Percentiles rank a stretch among this genome's conserved stretches.
Evolutionary conservation across 768 basidiomycete genomes (phyloP).

Genomic region (Pleurotus cornucopiae): DNA sequence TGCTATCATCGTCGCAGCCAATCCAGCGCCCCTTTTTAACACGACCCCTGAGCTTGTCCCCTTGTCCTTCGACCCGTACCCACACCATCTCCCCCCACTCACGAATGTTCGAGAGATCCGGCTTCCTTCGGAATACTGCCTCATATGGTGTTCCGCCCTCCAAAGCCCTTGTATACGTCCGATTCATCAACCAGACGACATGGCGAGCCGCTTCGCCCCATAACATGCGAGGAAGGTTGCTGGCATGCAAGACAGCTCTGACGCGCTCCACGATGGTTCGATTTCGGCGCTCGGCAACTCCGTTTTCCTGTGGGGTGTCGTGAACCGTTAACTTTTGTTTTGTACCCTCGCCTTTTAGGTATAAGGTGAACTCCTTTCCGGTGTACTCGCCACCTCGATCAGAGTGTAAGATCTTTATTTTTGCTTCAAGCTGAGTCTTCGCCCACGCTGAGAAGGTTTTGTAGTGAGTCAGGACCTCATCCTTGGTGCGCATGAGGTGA

Average conservation of each 20-base stretch:
- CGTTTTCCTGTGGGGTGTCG: slow-evolving; percentile 41
- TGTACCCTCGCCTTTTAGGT: slow-evolving; percentile 33
- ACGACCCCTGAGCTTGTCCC: slow-evolving; percentile 19
- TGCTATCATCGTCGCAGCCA: slow-evolving; percentile 19
- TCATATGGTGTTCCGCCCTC: slow-evolving; percentile 25
- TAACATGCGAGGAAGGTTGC: slow-evolving; percentile 27
- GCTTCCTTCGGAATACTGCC: slow-evolving; percentile 22
- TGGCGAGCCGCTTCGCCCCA: slow-evolving; percentile 35
- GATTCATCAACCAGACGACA: slow-evolving; percentile 32
- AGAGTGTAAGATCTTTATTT: slow-evolving; percentile 25
- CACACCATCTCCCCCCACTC: slow-evolving; percentile 30
- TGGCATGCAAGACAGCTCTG: slow-evolving; percentile 28
- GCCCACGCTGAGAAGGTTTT: slow-evolving; percentile 16
- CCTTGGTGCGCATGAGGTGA: slow-evolving; percentile 25
- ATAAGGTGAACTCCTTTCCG: slow-evolving; percentile 24
- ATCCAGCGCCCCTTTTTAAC: slow-evolving; percentile 20
- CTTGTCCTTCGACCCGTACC: slow-evolving; percentile 21
- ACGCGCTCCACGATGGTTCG: slow-evolving; percentile 27
- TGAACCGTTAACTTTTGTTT: slow-evolving; percentile 31
- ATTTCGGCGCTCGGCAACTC: slow-evolving; percentile 37
- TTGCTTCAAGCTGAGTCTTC: slow-evolving; percentile 19
- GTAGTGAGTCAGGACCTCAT: slow-evolving; percentile 23
- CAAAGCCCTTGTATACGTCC: slow-evolving; percentile 19
- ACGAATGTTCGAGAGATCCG: slow-evolving; percentile 21
- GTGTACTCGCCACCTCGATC: slow-evolving; percentile 42